Evolutionary conservation across 108 stramenopile species (phyloP), one percentile per base, ranked within the genome.

Genomic region (Epithemia pelagica): DNA sequence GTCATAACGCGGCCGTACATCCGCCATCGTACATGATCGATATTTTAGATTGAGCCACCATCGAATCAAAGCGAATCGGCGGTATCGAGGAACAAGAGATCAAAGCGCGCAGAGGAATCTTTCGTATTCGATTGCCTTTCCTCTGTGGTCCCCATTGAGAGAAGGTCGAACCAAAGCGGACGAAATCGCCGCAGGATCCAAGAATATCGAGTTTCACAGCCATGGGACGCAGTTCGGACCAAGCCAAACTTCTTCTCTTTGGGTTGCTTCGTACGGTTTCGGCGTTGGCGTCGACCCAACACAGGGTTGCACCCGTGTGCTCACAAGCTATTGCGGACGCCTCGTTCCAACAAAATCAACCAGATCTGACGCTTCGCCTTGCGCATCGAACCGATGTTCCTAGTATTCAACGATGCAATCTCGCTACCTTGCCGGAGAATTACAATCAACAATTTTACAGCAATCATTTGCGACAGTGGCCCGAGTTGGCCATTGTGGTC

Each of bases 341-440:
- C 30, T 24, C 54, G 0, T 8, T 30, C 28, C 7, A 61, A 3
- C 18, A 29, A 5, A 54, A 32, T 10, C 57, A 33, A 30, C n/a
- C 64, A 28, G 54, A 51, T 7, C 61, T 69, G 27, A 46, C 62
- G 7, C 71, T 90, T 46, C 86, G 94, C 31, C 68, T 95, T 28
- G 94, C 94, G 1, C 83, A 71, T 10, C 67, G 76, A 28, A 63
- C 79, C 2, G 95, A 95, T 66, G 80, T 95, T 18, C 75, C 82
- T 7, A 59, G 71, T 20, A 89, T 95, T 30, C 89, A 87, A 59
- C 62, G 78, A 2, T 91, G 90, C 72, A 95, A 95, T 72, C 73
- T 91, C 19, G 91, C 90, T 0, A 86, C 90, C 22, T 59, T 95
- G 59, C 95, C 95, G 25, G 95, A 95, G 66, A 95, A 95, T 66